A percentile compares a stretch with the other conserved stretches of the same genome.
Evolutionary conservation across 345 rosid genomes (phyloP).

Genomic region (Turritis glabra): DNA sequence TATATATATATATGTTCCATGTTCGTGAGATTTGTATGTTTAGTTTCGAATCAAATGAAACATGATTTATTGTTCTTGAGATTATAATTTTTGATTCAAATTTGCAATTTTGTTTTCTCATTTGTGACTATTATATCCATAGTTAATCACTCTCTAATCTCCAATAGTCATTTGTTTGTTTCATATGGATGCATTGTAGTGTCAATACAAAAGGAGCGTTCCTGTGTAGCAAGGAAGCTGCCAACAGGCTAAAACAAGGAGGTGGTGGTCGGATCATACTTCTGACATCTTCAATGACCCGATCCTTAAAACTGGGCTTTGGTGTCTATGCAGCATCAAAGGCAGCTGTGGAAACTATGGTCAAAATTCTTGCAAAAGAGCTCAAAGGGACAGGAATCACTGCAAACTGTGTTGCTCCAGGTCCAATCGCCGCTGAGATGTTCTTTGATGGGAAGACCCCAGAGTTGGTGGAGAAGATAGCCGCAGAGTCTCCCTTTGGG

Average conservation of each 20-base stretch:
- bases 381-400: slow-evolving; percentile 54
- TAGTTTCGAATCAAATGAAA: no score
- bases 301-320: slow-evolving; percentile 13
- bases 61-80: no score
- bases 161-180: not conserved
- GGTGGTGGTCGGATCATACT: slow-evolving; percentile 52
- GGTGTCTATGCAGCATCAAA: slow-evolving; percentile 47
- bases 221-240: slow-evolving; percentile 47
- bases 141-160: not conserved
- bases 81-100: no score
- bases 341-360: slow-evolving; percentile 52
- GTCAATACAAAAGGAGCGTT: slow-evolving; percentile 51
- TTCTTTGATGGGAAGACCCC: slow-evolving; percentile 43
- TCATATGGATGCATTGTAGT: slow-evolving; percentile 16
- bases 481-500: slow-evolving; percentile 38
- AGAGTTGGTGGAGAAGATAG: slow-evolving; percentile 37
- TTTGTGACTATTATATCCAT: no score
- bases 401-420: slow-evolving; percentile 55
- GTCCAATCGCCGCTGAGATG: slow-evolving; percentile 52
- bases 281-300: slow-evolving; percentile 39
- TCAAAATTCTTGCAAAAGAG: slow-evolving; percentile 50
- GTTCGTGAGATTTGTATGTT: no score
- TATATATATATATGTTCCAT: no score
- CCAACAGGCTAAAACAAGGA: slow-evolving; percentile 44
- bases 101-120: no score